Conservation (phyloP, 1,139 yeast genomes). For the Geotrichum bryndzae region DNA sequence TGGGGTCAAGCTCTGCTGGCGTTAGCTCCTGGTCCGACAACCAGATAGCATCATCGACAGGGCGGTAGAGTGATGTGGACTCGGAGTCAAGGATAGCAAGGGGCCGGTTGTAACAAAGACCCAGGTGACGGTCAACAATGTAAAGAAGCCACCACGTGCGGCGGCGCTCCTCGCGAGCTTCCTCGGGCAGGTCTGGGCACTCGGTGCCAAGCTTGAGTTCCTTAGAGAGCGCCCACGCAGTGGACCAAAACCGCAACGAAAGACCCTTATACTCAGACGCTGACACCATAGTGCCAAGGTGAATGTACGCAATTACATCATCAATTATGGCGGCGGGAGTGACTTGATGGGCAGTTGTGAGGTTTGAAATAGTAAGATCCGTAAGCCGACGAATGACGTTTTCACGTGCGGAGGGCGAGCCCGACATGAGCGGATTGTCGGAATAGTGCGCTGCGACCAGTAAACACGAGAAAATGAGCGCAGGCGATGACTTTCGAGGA, state of each 20-base stretch:
- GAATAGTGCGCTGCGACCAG: slow-evolving; percentile 37
- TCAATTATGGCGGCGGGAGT: slow-evolving; percentile 30
- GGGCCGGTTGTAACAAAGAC: slow-evolving; percentile 38
- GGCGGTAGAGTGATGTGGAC: slow-evolving; percentile 33
- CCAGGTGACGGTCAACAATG: slow-evolving; percentile 39
- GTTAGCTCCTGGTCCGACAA: slow-evolving; percentile 21
- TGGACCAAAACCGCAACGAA: slow-evolving; percentile 39
- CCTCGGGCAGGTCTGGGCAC: slow-evolving; percentile 30
- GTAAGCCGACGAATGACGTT: slow-evolving; percentile 29
- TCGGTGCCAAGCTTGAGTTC: slow-evolving; percentile 34
- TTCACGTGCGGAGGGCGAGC: slow-evolving; percentile 31
- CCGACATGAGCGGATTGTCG: slow-evolving; percentile 36
- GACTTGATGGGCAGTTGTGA: slow-evolving; percentile 28
- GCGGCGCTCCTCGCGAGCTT: slow-evolving; percentile 38
- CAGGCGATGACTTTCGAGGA: slow-evolving; percentile 33
- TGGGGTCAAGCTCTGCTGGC: slow-evolving; percentile 25
- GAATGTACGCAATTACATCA: slow-evolving; percentile 38
- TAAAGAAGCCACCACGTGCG: slow-evolving; percentile 43
- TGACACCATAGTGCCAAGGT: slow-evolving; percentile 39
- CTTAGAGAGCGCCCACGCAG: slow-evolving; percentile 36
- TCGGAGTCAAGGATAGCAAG: slow-evolving; percentile 35
- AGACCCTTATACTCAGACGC: slow-evolving; percentile 40
- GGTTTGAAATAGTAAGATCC: slow-evolving; percentile 28
- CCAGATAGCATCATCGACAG: slow-evolving; percentile 38
- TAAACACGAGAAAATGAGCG: slow-evolving; percentile 35